A percentile compares a stretch with the other conserved stretches of the same genome.
phyloP scores from a whole-genome alignment of 2,329 filamentous ascomycete species.

The Drechslerella coelobrocha region DNA sequence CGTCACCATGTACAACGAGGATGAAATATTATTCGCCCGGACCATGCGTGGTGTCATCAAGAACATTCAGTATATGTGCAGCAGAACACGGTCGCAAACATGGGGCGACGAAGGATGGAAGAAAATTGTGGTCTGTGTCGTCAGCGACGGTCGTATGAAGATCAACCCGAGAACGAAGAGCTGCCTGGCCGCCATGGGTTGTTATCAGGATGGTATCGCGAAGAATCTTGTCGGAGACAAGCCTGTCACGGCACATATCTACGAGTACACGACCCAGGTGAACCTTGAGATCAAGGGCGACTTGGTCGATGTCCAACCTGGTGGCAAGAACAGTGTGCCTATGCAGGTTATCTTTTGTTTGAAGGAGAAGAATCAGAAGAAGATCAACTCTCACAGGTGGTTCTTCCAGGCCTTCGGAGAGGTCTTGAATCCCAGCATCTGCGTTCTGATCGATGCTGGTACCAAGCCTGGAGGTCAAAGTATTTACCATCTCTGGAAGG shows the following conservation, averaged over 20 bases:
- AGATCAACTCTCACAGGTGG: constrained; percentile 99
- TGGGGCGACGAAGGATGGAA: constrained; percentile 99
- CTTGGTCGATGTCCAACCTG: constrained; percentile 81
- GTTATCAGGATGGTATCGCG: constrained; percentile 97
- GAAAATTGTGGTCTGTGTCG: constrained; percentile 98
- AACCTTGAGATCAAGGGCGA: constrained; percentile 88
- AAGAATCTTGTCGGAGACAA: constrained; percentile 98
- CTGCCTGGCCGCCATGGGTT: constrained; percentile 87
- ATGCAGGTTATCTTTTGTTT: constrained; percentile 97
- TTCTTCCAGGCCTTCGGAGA: constrained; percentile 97
- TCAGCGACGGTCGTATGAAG: constrained; percentile 94
- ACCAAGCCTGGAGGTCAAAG: constrained; percentile 93
- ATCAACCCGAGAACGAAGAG: constrained; percentile 92
- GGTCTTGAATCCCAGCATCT: constrained; percentile 93
- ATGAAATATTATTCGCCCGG: constrained; percentile 91
- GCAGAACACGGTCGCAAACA: constrained; percentile 88
- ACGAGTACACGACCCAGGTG: constrained; percentile 90
- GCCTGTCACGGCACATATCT: constrained; percentile 95
- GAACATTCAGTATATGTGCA: constrained; percentile 98
- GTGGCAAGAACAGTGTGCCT: constrained; percentile 70
- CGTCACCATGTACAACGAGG: constrained; percentile 91
- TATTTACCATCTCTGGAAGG: constrained; percentile 98
- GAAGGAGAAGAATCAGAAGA: constrained; percentile 99
- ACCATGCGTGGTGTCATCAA: constrained; percentile 98
- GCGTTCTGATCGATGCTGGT: constrained; percentile 92